Conservation (phyloP, 345 rosid species). For the Dimocarpus longan region DNA sequence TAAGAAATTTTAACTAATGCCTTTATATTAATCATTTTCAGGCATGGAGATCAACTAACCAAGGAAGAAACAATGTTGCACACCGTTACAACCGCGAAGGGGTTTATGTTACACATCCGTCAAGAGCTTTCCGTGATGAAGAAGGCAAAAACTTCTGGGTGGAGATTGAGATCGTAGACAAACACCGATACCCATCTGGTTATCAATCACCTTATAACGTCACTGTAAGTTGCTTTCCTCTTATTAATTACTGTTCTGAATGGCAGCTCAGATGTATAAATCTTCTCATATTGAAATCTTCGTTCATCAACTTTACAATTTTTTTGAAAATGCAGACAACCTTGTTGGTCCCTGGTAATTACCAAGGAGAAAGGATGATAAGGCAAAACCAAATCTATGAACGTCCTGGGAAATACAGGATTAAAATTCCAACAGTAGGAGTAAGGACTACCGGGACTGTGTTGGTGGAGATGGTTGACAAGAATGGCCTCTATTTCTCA, state of each 20-base stretch:
- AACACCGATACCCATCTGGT: conserved; percentile 87
- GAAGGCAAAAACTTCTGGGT: conserved; percentile 99
- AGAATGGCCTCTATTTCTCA: conserved; percentile 85
- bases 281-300: neutral
- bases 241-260: conserved; percentile 4
- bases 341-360: conserved; percentile 91
- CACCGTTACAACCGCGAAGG: conserved; percentile 77
- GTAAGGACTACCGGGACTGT: conserved; percentile 95
- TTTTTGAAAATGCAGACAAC: conserved; percentile 60
- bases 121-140: conserved; percentile 96
- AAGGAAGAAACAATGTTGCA: conserved; percentile 93
- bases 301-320: neutral
- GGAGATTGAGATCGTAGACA: conserved; percentile 92
- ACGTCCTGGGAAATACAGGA: conserved; percentile 72
- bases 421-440: conserved; percentile 85
- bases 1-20: conserved; percentile 6
- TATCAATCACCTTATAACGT: conserved; percentile 91
- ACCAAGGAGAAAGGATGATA: conserved; percentile 88
- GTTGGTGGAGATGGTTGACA: conserved; percentile 95
- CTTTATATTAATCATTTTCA: conserved; percentile 38
- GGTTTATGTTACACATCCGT: conserved; percentile 71
- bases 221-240: conserved; percentile 59
- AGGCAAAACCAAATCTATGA: conserved; percentile 64
- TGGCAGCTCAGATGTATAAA: neutral
- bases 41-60: conserved; percentile 94